Evolutionary conservation across 768 basidiomycete species (phyloP), one percentile per base, ranked within the genome.

Genomic region (Suillus fuscotomentosus): DNA sequence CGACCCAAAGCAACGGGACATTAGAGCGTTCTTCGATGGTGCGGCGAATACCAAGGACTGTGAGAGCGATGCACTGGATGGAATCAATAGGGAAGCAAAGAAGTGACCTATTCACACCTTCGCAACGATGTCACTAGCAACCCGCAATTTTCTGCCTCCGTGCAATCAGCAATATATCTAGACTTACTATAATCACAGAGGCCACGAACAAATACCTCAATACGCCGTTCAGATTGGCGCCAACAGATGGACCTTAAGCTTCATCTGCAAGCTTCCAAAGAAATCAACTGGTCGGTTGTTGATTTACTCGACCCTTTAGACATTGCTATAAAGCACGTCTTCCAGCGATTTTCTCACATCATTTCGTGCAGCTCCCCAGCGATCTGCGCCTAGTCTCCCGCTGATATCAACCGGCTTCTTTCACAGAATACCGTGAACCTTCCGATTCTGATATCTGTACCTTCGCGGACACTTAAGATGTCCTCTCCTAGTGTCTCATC

Each of bases 1-100:
- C 71, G 93, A 95, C 70, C 86, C 87, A 38, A 85, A 85, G 64
- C 93, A 96, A 72, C 81, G 84, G 66, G 86, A 89, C 70, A 89
- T 95, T 54, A 83, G 90, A 24, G 81, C 83, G 3, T 94, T 93
- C 80, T 91, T 94, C 68, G 82, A 83, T 45, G 81, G 83, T 20
- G 62, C 51, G 34, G 67, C 69, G 63, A 42, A 65, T 22, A 56
- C 56, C 5, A 62, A 68, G 36, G 55, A 68, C 11, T 65, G 64
- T 51, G 69, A 73, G 62, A 76, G 73, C 51, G 74, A 77, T 36
- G 73, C 71, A 6, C 39, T 60, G 51, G 75, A 79, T 22, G 75
- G 73, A 53, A 71, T 60, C 10, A 68, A 53, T 43, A 27, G 5
- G 51, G 60, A 60, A 48, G 57, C 10, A 41, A 24, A 24, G 22